phyloP scores from a whole-genome alignment of 2,329 filamentous ascomycete genomes.

The Colletotrichum sp. region DNA sequence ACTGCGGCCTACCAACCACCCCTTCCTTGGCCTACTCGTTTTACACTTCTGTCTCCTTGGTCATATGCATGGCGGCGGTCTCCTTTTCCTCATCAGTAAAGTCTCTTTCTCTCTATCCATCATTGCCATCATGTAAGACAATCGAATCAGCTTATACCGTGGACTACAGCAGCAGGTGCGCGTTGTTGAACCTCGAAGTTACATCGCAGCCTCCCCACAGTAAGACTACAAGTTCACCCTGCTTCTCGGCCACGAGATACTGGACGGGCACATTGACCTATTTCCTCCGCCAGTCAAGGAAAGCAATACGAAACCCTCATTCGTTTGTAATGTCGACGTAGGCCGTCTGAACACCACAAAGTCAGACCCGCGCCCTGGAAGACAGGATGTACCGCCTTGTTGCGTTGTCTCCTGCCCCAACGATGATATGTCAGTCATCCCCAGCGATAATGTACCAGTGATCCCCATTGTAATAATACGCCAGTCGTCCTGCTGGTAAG shows the following conservation, averaged over 20 bases:
- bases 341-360: background rate
- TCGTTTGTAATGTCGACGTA: background rate
- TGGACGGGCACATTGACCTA: background rate
- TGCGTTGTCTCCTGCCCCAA: background rate
- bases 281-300: background rate
- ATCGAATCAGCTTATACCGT: background rate
- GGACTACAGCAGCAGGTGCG: background rate
- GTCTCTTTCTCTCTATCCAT: background rate
- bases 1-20: background rate
- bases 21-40: background rate
- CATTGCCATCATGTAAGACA: background rate
- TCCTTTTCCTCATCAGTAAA: background rate
- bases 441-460: background rate
- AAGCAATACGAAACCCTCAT: background rate
- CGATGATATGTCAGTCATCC: background rate
- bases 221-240: background rate
- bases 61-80: background rate
- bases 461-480: background rate
- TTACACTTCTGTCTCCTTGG: background rate
- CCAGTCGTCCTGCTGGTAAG: background rate
- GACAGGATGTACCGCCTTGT: background rate
- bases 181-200: background rate
- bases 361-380: background rate
- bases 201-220: rapidly evolving
- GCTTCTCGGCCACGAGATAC: background rate